Evolutionary conservation across 2,329 filamentous ascomycete species (phyloP), one percentile per base, ranked within the genome.

Genomic region (Hawksworthiomyces lignivorus): DNA sequence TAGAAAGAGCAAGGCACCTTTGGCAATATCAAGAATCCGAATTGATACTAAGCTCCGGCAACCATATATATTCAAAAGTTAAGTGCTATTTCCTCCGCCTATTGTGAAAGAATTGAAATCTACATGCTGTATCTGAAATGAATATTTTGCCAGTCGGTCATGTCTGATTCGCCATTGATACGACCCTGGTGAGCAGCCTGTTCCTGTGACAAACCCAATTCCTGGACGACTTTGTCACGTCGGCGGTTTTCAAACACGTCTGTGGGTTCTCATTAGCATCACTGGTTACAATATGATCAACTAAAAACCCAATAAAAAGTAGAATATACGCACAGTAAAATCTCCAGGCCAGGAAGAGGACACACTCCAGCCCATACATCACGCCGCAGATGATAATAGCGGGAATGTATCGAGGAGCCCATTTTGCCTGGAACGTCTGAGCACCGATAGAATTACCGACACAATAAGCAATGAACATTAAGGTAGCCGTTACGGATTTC

Each of bases 391-490:
- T 44, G 36, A 46, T 37, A 14, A 46, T 46, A 33, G 43, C 32
- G 6, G 46, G 43, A 17, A 45, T 48, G 40, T 48, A 48, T 4
- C 33, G 18, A 7, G 46, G 46, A 1, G 46, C 46, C 34, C 41
- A 38, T 15, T 41, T 40, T 17, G 32, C 32, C 36, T 44, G 43
- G 37, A 48, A 48, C 7, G 37, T 42, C 38, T 48, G 46, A 12
- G 43, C 40, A 19, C 46, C 46, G n/a, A 48, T 39, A 30, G 21
- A 31, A 38, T 48, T 48, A 10, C 46, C 46, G 6, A 39, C 33
- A 15, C 46, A 48, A 33, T 46, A 48, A 9, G 43, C 46, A 9
- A 48, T 35, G 11, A 48, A 41, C 28, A 46, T 46, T 15, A 48
- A 32, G 3, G 46, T 46, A 4, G 43, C 43, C 3, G 46, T 48